These are phyloP conservation scores for Phytophthora colocasiae DNA, from an alignment of 352 stramenopile species.

Conservation along the genomic window DNA sequence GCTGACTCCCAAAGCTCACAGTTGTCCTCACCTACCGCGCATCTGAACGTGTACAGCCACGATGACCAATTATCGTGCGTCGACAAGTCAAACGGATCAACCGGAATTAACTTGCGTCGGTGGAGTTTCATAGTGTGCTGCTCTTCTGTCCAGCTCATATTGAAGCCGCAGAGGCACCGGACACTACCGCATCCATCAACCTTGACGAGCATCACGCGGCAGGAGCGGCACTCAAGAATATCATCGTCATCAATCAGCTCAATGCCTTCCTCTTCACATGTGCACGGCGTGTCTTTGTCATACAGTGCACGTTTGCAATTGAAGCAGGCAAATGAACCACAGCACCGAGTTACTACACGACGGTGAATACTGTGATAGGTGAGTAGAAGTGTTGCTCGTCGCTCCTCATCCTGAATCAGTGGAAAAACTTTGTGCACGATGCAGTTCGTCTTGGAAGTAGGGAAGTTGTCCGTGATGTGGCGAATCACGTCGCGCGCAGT, in stretches of 20 bases:
- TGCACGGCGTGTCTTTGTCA: conserved; percentile 11
- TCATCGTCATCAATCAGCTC: conserved; percentile 29
- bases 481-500: conserved; percentile 29
- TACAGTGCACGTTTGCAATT: conserved; percentile 57
- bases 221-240: conserved; percentile 47
- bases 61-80: conserved; percentile 23
- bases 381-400: conserved; percentile 51
- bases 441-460: conserved; percentile 12
- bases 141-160: conserved; percentile 46
- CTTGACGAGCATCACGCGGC: conserved; percentile 56
- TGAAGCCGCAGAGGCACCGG: conserved; percentile 46
- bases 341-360: conserved; percentile 45
- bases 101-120: conserved; percentile 35
- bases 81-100: conserved; percentile 45
- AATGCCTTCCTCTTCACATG: conserved; percentile 16
- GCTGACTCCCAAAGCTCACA: conserved; percentile 4
- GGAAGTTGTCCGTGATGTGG: conserved; percentile 18
- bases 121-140: conserved; percentile 17
- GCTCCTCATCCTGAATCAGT: conserved; percentile 48
- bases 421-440: conserved; percentile 34
- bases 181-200: conserved; percentile 55
- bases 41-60: conserved; percentile 14
- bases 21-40: conserved; percentile 4
- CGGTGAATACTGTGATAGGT: conserved; percentile 39
- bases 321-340: conserved; percentile 42